A percentile compares a stretch with the other conserved stretches of the same genome.
Evolutionary conservation across 129 eudicot genomes (phyloP).

Genomic region (Chrysanthemum lavandulifolium): DNA sequence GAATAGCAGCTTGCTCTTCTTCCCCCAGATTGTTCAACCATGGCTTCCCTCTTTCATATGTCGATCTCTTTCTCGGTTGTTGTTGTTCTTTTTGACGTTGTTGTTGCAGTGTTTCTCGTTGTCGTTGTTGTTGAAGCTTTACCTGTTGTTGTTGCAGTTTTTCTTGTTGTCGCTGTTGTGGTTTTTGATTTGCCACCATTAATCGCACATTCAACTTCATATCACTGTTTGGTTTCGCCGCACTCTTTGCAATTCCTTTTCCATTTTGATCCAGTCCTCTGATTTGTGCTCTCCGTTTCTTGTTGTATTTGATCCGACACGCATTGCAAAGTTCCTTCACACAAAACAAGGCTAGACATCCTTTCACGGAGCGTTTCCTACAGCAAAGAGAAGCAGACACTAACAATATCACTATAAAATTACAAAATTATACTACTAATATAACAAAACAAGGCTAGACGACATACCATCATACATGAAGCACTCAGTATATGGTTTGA

Average conservation of each 20-base stretch:
- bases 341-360: background rate
- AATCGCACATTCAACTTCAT: conserved; percentile 46
- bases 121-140: background rate
- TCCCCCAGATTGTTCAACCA: conserved; percentile 53
- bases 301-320: conserved; percentile 74
- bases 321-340: conserved; percentile 69
- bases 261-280: conserved; percentile 43
- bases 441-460: no score
- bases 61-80: conserved; percentile 27
- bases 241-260: conserved; percentile 3
- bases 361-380: no score
- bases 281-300: conserved; percentile 55
- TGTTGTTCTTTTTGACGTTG: background rate
- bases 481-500: no score
- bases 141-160: no score
- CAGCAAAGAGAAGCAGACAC: no score
- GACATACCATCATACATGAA: no score
- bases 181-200: conserved; percentile 29
- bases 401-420: no score
- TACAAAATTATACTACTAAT: no score
- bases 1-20: conserved; percentile 69
- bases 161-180: background rate
- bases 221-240: conserved; percentile 22
- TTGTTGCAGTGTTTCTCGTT: background rate
- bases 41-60: conserved; percentile 39